Conservation (phyloP, 2,329 filamentous ascomycete genomes). For the Leptographium galeiforme region DNA sequence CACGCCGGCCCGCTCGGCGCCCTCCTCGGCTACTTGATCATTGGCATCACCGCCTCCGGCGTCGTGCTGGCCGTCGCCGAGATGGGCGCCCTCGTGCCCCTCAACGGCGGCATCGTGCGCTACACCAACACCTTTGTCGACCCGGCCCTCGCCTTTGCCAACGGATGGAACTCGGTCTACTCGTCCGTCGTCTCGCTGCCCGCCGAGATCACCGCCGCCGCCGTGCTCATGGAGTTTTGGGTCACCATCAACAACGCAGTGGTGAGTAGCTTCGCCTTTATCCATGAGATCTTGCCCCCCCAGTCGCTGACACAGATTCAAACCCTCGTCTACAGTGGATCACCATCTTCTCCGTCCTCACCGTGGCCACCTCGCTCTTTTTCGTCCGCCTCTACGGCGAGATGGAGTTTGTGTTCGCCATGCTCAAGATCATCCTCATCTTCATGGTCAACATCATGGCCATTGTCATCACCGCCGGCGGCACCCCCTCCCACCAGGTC, state of each 20-base stretch:
- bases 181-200: constrained; percentile 31
- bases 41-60: constrained; percentile 20
- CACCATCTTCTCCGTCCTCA: constrained; percentile 7
- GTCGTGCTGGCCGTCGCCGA: constrained; percentile 30
- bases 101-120: constrained; percentile 35
- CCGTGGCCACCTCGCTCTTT: constrained; percentile 3
- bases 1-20: constrained; percentile 11
- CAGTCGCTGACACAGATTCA: neutral
- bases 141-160: constrained; percentile 29
- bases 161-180: constrained; percentile 38
- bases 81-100: constrained; percentile 48
- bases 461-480: constrained; percentile 31
- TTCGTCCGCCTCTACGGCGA: constrained; percentile 10
- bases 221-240: constrained; percentile 48
- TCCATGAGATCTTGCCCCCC: neutral
- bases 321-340: constrained; percentile 15
- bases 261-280: neutral
- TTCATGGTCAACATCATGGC: constrained; percentile 36
- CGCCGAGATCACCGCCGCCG: constrained; percentile 40
- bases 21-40: constrained; percentile 22
- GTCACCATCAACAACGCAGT: constrained; percentile 35
- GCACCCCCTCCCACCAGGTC: constrained; percentile 2
- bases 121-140: constrained; percentile 33
- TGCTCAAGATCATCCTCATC: constrained; percentile 33
- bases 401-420: constrained; percentile 8